Conservation (phyloP, 2,329 filamentous ascomycete species). For the Didymella exigua region DNA sequence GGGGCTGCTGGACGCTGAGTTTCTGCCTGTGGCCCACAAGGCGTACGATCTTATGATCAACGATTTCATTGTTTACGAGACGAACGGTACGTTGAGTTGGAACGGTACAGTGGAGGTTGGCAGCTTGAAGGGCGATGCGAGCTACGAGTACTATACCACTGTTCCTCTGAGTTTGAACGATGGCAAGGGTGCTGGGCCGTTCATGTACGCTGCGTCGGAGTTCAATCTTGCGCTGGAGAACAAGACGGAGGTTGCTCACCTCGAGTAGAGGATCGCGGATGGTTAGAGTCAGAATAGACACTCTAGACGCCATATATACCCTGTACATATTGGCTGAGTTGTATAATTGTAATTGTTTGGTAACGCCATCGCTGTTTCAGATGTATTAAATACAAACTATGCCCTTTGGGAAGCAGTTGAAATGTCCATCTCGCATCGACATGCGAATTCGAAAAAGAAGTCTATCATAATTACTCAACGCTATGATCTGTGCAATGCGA, state of each 20-base stretch:
- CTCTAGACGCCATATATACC: background rate
- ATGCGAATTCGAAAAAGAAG: too few relatives aligned
- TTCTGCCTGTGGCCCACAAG: slow-evolving; percentile 49
- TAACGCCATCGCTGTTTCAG: too few relatives aligned
- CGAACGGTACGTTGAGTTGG: slow-evolving; percentile 57
- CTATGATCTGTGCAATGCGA: too few relatives aligned
- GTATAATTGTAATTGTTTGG: background rate
- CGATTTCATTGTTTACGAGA: slow-evolving; percentile 53
- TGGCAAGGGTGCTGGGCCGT: slow-evolving; percentile 50
- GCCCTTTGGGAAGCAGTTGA: too few relatives aligned
- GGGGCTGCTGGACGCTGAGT: slow-evolving; percentile 43
- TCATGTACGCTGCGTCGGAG: slow-evolving; percentile 48
- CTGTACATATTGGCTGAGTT: background rate
- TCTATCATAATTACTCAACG: too few relatives aligned
- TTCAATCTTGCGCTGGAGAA: slow-evolving; percentile 26
- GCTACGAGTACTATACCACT: slow-evolving; percentile 54
- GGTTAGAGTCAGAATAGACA: background rate
- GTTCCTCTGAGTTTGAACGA: slow-evolving; percentile 46
- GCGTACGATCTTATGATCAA: slow-evolving; percentile 54
- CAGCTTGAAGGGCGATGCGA: slow-evolving; percentile 56
- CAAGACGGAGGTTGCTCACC: background rate
- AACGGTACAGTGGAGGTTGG: slow-evolving; percentile 61
- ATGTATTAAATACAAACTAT: too few relatives aligned
- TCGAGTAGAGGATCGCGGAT: background rate
- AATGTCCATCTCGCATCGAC: too few relatives aligned